Percentiles rank a stretch among this genome's conserved stretches.
Conservation (phyloP, 2,329 filamentous ascomycete species). For the Diaporthe amygdali region DNA sequence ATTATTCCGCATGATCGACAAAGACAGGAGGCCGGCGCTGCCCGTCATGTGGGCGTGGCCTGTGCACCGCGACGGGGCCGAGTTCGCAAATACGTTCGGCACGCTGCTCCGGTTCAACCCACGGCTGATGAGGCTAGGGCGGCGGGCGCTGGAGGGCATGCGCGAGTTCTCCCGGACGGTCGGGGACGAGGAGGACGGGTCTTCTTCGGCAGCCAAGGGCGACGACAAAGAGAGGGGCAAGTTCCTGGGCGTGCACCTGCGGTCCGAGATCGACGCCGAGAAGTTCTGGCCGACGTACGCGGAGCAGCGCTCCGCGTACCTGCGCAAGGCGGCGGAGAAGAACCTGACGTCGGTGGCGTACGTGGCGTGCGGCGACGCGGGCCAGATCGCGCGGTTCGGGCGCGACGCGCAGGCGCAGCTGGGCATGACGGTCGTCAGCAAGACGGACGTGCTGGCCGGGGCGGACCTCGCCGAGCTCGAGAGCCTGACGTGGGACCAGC, state of each 20-base stretch:
- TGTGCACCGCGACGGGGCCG: constrained; percentile 51
- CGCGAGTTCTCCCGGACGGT: constrained; percentile 32
- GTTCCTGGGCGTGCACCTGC: constrained; percentile 49
- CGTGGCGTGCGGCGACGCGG: constrained; percentile 50
- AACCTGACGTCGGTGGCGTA: constrained; percentile 41
- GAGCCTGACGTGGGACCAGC: constrained; percentile 50
- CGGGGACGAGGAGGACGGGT: neutral
- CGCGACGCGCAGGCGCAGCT: constrained; percentile 37
- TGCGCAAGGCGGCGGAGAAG: constrained; percentile 38
- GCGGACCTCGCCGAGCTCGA: constrained; percentile 38
- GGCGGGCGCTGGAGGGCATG: constrained; percentile 42
- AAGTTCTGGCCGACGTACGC: constrained; percentile 51
- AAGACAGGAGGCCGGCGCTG: constrained; percentile 37
- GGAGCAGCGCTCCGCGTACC: constrained; percentile 46
- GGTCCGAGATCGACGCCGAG: constrained; percentile 52
- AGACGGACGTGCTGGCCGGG: constrained; percentile 39
- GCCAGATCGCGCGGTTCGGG: constrained; percentile 45
- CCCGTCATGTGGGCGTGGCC: constrained; percentile 50
- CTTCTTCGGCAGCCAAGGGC: neutral
- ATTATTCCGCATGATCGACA: constrained; percentile 41
- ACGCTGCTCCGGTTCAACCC: constrained; percentile 45
- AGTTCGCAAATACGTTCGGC: constrained; percentile 50
- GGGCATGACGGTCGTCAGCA: constrained; percentile 42
- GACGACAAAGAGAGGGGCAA: constrained; percentile 17
- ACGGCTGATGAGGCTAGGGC: constrained; percentile 47